Evolutionary conservation across 108 stramenopile genomes (phyloP).

Genomic region (Pelagomonas calceolata): DNA sequence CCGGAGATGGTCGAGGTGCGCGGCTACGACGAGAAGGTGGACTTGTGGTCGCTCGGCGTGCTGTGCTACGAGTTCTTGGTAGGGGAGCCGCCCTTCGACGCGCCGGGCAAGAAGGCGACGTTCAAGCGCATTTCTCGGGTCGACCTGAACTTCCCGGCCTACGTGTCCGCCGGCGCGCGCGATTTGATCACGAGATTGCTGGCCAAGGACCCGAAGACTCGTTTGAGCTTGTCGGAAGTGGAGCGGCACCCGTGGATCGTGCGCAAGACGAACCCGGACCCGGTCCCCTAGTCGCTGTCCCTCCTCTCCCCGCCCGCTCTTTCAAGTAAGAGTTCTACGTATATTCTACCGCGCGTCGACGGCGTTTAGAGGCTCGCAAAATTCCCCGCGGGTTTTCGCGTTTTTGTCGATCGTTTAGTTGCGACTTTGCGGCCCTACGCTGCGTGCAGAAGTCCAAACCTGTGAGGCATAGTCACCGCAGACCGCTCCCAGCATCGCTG

Average conservation of each 20-base stretch:
- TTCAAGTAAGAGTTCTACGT: too few species aligned
- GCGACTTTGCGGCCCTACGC: too few species aligned
- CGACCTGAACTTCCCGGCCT: conserved; percentile 76
- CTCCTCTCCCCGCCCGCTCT: too few species aligned
- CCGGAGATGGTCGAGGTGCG: conserved; percentile 96
- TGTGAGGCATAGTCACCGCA: too few species aligned
- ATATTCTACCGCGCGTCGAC: too few species aligned
- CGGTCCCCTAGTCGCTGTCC: too few species aligned
- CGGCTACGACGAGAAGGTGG: conserved; percentile 74
- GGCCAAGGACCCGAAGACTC: conserved; percentile 73
- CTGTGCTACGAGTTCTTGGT: conserved; percentile 90
- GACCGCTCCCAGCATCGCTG: too few species aligned
- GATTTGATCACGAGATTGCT: conserved; percentile 79
- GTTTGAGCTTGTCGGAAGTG: conserved; percentile 65
- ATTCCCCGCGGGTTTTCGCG: too few species aligned
- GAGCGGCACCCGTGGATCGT: conserved; percentile 84
- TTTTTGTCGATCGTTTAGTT: too few species aligned
- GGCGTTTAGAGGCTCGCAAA: too few species aligned
- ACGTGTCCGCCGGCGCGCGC: conserved; percentile 75
- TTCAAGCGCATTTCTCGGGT: conserved; percentile 82
- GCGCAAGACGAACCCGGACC: conserved; percentile 18
- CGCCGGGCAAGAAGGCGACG: conserved; percentile 78
- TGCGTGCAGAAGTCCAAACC: too few species aligned
- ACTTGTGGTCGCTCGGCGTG: conserved; percentile 86
- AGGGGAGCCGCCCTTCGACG: conserved; percentile 89